Conservation (phyloP, 352 stramenopile species). For the Phytophthora melonis region DNA sequence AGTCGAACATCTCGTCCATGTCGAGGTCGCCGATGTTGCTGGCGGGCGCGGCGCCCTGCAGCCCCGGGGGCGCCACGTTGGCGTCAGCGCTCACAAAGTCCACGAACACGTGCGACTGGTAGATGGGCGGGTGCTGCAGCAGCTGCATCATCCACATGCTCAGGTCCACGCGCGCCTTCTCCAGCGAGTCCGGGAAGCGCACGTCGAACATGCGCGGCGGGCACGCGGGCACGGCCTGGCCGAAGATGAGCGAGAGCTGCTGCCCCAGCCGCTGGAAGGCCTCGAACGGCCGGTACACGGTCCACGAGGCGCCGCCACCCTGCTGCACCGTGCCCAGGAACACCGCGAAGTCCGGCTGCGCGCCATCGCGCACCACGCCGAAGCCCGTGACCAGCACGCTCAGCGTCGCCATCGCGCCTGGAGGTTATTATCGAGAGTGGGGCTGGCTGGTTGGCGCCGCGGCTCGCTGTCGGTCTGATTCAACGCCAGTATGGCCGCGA, state of each 20-base stretch:
- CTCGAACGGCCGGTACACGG: slow-evolving; percentile 80
- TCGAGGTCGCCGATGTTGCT: slow-evolving; percentile 85
- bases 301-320: slow-evolving; percentile 71
- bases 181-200: slow-evolving; percentile 71
- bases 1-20: slow-evolving; percentile 87
- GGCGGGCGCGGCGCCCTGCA: slow-evolving; percentile 43
- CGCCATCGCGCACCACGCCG: slow-evolving; percentile 64
- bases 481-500: slow-evolving; percentile 2
- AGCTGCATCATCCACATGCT: slow-evolving; percentile 87
- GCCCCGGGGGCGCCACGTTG: slow-evolving; percentile 68
- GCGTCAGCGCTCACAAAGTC: slow-evolving; percentile 85
- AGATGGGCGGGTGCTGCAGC: slow-evolving; percentile 80
- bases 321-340: slow-evolving; percentile 85
- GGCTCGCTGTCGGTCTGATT: slow-evolving; percentile 24
- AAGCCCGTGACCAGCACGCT: slow-evolving; percentile 82
- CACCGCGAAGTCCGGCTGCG: slow-evolving; percentile 62
- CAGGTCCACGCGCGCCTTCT: slow-evolving; percentile 78
- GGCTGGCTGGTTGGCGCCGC: slow-evolving; percentile 11
- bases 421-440: slow-evolving; percentile 28
- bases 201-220: slow-evolving; percentile 66
- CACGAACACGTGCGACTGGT: slow-evolving; percentile 84
- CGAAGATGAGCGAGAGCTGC: slow-evolving; percentile 79
- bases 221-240: slow-evolving; percentile 64
- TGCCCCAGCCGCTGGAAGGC: slow-evolving; percentile 78
- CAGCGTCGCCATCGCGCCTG: slow-evolving; percentile 61